Evolutionary conservation across 2,329 filamentous ascomycete genomes (phyloP).

Genomic region (Bimuria novae-zelandiae): DNA sequence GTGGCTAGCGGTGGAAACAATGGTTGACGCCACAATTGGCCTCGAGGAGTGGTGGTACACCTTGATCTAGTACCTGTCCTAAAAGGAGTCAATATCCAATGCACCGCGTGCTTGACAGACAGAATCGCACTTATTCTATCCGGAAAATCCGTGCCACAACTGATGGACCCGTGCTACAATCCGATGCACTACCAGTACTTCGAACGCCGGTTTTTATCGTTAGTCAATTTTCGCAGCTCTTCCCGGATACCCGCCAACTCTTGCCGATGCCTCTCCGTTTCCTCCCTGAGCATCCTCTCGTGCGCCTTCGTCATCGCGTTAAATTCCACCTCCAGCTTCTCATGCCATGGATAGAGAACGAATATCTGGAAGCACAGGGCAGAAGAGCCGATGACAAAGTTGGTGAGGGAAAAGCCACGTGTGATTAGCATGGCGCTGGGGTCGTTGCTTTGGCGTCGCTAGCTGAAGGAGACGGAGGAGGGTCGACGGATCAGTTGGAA

Average conservation of each 20-base stretch:
- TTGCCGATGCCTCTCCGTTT: constrained; percentile 20
- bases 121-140: too few species aligned
- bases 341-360: constrained; percentile 73
- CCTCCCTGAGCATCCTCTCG: constrained; percentile 33
- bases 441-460: background rate
- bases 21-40: too few species aligned
- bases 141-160: too few species aligned
- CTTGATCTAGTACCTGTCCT: too few species aligned
- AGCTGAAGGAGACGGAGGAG: background rate
- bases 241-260: constrained; percentile 29
- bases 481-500: background rate
- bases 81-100: too few species aligned
- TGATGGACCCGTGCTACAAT: too few species aligned
- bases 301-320: constrained; percentile 64
- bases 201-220: too few species aligned
- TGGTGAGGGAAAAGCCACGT: constrained; percentile 62
- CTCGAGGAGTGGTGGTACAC: too few species aligned
- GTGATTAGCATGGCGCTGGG: constrained; percentile 50
- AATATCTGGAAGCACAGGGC: constrained; percentile 70
- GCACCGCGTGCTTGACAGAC: too few species aligned
- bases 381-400: constrained; percentile 68
- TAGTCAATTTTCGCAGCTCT: too few species aligned
- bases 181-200: too few species aligned
- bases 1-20: too few species aligned
- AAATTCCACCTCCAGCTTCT: constrained; percentile 67